phyloP scores from a whole-genome alignment of 306 rosid species.

The Quercus dentata region DNA sequence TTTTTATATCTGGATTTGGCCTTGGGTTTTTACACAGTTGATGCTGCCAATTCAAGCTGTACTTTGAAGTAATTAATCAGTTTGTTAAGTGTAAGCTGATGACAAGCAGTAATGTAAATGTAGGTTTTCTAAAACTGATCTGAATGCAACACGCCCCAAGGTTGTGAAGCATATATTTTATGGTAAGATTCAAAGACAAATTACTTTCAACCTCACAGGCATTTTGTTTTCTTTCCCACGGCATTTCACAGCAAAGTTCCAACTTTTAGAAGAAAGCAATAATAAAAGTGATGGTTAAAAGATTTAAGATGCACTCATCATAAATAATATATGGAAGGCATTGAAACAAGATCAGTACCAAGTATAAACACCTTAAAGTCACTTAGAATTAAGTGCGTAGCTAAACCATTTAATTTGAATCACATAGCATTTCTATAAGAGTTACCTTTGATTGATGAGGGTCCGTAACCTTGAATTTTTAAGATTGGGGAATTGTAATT shows the following conservation, averaged over 20 bases:
- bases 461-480: constrained; percentile 93
- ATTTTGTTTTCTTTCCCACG: not conserved
- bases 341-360: not conserved
- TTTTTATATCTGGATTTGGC: constrained; percentile 98
- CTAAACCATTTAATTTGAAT: not conserved
- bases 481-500: constrained; percentile 92
- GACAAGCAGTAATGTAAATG: not conserved
- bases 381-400: constrained; percentile 4
- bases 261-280: not conserved
- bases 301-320: constrained; percentile 1
- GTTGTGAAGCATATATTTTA: not conserved
- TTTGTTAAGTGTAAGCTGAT: not conserved
- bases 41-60: constrained; percentile 99
- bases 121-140: not conserved
- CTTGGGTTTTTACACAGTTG: constrained; percentile 97
- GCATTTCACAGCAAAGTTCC: not conserved
- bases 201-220: not conserved
- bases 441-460: constrained; percentile 93
- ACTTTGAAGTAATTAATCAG: constrained; percentile 30
- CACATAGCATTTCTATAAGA: not conserved
- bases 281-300: not conserved
- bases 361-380: constrained; percentile 6
- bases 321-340: not conserved
- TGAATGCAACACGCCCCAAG: not conserved
- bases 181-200: not conserved